Conservation (phyloP, 345 rosid species). For the Eutrema japonicum region DNA sequence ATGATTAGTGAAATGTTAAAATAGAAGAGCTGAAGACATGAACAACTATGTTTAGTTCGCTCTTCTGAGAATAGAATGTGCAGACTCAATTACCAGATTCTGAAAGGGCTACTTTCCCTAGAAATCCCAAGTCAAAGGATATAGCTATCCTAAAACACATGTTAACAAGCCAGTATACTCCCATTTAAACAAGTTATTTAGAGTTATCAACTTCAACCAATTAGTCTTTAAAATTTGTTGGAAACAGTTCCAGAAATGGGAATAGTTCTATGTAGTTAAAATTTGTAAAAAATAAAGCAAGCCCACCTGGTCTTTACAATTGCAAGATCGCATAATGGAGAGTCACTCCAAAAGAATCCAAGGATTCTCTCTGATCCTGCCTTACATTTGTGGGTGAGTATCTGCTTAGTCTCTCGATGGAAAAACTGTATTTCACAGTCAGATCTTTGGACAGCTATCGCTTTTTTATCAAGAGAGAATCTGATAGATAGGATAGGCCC, state of each 20-base stretch:
- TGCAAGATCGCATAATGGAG: slow-evolving; percentile 79
- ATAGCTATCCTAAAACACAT: slow-evolving; percentile 4
- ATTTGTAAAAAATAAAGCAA: slow-evolving; percentile 22
- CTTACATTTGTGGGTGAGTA: slow-evolving; percentile 63
- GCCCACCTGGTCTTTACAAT: slow-evolving; percentile 88
- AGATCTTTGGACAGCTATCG: slow-evolving; percentile 81
- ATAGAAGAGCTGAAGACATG: slow-evolving; percentile 20
- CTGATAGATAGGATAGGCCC: slow-evolving; percentile 80
- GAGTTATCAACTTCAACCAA: slow-evolving; percentile 9
- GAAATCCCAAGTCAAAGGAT: slow-evolving; percentile 1
- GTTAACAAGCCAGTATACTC: slow-evolving; percentile 12
- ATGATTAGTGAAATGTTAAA: slow-evolving; percentile 8
- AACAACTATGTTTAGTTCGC: slow-evolving; percentile 22
- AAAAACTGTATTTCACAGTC: slow-evolving; percentile 72
- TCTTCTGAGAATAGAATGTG: slow-evolving; percentile 14
- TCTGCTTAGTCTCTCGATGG: slow-evolving; percentile 74
- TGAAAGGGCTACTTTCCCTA: slow-evolving; percentile 19
- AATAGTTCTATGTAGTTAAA: slow-evolving; percentile 19
- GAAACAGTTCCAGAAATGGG: slow-evolving; percentile 15
- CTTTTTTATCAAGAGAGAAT: slow-evolving; percentile 80
- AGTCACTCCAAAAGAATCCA: slow-evolving; percentile 97
- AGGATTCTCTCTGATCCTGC: slow-evolving; percentile 81
- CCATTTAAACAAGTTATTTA: slow-evolving; percentile 1
- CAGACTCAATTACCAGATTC: not conserved
- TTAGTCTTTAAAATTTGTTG: slow-evolving; percentile 22